Conservation (phyloP, 495 filamentous ascomycete species). For the Rostrohypoxylon terebratum region DNA sequence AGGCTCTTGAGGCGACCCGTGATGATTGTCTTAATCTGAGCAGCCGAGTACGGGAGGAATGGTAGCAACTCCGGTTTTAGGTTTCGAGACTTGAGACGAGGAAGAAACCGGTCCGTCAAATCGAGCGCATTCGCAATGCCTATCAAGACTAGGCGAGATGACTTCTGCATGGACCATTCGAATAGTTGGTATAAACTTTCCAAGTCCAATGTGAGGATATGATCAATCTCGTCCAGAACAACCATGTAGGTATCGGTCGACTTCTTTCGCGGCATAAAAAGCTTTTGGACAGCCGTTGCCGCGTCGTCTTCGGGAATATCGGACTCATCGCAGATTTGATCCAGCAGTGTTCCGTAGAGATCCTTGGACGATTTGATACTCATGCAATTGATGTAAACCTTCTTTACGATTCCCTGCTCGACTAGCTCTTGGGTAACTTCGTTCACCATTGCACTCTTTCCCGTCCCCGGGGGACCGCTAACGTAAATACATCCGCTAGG, state of each 20-base stretch:
- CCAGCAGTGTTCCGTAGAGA: slow-evolving; percentile 79
- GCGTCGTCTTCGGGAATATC: slow-evolving; percentile 64
- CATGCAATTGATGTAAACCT: slow-evolving; percentile 93
- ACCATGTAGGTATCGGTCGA: slow-evolving; percentile 73
- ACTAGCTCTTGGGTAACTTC: slow-evolving; percentile 74
- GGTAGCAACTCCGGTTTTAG: slow-evolving; percentile 90
- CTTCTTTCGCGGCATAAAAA: slow-evolving; percentile 73
- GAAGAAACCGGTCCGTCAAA: slow-evolving; percentile 93
- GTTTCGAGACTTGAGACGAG: slow-evolving; percentile 90
- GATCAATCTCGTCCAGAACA: slow-evolving; percentile 93
- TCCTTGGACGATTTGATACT: slow-evolving; percentile 87
- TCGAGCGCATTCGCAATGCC: slow-evolving; percentile 98
- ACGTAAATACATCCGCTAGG: slow-evolving; percentile 92
- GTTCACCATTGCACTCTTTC: slow-evolving; percentile 92
- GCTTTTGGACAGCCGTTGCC: slow-evolving; percentile 68
- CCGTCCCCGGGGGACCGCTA: slow-evolving; percentile 94
- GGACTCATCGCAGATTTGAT: slow-evolving; percentile 56
- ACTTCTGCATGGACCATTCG: slow-evolving; percentile 85
- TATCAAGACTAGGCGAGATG: slow-evolving; percentile 82
- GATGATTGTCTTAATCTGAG: slow-evolving; percentile 89
- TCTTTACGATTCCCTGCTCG: slow-evolving; percentile 64
- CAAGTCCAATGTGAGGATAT: slow-evolving; percentile 85
- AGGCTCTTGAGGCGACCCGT: slow-evolving; percentile 83
- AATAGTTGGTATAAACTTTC: slow-evolving; percentile 91
- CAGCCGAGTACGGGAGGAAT: slow-evolving; percentile 90